Conservation (phyloP, 2,329 filamentous ascomycete genomes). For the Alternaria gansuensis region DNA sequence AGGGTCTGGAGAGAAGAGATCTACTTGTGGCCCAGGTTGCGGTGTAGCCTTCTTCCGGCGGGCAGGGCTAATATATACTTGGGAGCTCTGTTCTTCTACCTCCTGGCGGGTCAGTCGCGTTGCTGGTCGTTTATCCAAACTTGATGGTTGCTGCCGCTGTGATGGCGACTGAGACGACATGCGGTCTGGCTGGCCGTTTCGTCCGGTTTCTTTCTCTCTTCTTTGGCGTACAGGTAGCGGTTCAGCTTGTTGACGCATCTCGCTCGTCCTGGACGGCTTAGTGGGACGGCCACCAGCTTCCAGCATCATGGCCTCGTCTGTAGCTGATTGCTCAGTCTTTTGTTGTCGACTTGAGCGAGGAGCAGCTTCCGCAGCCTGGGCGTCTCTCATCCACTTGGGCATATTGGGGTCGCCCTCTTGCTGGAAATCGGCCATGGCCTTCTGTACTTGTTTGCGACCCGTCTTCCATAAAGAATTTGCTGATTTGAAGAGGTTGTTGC, state of each 20-base stretch:
- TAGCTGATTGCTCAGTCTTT: slow-evolving; percentile 45
- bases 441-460: slow-evolving; percentile 89
- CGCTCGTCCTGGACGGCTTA: slow-evolving; percentile 46
- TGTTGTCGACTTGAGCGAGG: slow-evolving; percentile 34
- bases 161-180: slow-evolving; percentile 53
- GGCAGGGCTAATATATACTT: slow-evolving; percentile 88
- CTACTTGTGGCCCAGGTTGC: slow-evolving; percentile 59
- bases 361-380: slow-evolving; percentile 54
- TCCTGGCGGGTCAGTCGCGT: slow-evolving; percentile 75
- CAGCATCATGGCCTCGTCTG: slow-evolving; percentile 75
- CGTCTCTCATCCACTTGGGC: slow-evolving; percentile 94
- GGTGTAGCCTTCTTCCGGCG: slow-evolving; percentile 75
- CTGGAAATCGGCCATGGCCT: slow-evolving; percentile 87
- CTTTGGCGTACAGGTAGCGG: slow-evolving; percentile 35
- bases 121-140: slow-evolving; percentile 55
- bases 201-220: slow-evolving; percentile 34
- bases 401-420: slow-evolving; percentile 77
- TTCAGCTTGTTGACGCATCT: slow-evolving; percentile 36
- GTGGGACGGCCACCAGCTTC: slow-evolving; percentile 71
- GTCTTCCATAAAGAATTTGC: slow-evolving; percentile 96
- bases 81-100: slow-evolving; percentile 79
- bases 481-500: slow-evolving; percentile 86
- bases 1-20: slow-evolving; percentile 65
- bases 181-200: slow-evolving; percentile 49
- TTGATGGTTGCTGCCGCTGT: slow-evolving; percentile 47